Percentiles rank a stretch among this genome's conserved stretches.
Conservation (phyloP, 306 rosid genomes). For the Trichosanthes cucumerina region DNA sequence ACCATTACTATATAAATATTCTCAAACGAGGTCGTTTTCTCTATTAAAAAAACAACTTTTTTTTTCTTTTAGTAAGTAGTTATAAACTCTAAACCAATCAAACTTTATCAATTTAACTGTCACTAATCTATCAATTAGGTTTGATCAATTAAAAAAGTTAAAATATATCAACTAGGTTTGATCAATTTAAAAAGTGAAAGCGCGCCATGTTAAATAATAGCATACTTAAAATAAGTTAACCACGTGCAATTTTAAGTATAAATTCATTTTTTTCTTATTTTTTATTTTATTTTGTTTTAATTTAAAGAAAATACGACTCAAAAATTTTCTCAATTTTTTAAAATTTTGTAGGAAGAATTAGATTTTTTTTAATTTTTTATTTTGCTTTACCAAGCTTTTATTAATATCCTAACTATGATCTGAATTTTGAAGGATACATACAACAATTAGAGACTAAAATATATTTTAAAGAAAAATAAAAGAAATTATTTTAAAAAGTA, state of each 20-base stretch:
- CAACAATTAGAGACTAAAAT: too few species aligned
- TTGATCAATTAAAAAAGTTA: not conserved
- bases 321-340: too few species aligned
- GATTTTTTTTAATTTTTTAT: too few species aligned
- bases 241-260: not conserved
- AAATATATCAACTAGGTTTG: not conserved
- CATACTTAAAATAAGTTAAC: too few species aligned
- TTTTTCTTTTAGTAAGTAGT: not conserved
- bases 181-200: not conserved
- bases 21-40: not conserved
- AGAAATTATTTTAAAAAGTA: not conserved
- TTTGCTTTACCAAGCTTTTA: too few species aligned
- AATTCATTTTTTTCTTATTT: too few species aligned
- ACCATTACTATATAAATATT: not conserved
- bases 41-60: not conserved
- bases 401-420: too few species aligned
- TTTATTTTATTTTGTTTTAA: not conserved
- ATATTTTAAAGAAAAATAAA: too few species aligned
- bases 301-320: too few species aligned
- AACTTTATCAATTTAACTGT: not conserved
- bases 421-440: too few species aligned
- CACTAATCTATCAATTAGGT: not conserved
- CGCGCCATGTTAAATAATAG: not conserved
- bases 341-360: too few species aligned
- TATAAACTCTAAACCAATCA: not conserved